These are phyloP conservation scores for Dactylellina haptotyla DNA, from an alignment of 2,329 filamentous ascomycete genomes.

Conservation along the genomic window DNA sequence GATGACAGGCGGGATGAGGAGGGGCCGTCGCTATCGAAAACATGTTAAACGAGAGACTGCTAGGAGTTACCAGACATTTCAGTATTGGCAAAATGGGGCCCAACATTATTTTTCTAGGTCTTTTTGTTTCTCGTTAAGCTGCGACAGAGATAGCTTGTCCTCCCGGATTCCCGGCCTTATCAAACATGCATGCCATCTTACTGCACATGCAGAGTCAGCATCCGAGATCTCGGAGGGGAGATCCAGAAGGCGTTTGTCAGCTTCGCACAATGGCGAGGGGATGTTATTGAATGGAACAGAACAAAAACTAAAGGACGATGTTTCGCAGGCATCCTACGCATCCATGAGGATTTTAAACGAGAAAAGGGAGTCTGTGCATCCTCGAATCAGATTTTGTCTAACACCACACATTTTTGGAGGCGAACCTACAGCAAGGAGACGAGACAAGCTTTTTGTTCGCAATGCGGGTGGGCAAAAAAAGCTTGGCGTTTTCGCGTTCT, in stretches of 20 bases:
- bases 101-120: neutral
- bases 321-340: conserved; percentile 9
- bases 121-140: conserved; percentile 11
- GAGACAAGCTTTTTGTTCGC: conserved; percentile 43
- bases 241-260: neutral
- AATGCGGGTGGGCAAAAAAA: neutral
- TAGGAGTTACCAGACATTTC: neutral
- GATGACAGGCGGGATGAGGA: conserved; percentile 33
- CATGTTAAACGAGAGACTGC: neutral
- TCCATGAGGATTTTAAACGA: neutral
- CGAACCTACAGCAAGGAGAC: neutral
- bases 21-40: conserved; percentile 17
- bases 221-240: no score
- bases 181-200: neutral
- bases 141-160: conserved; percentile 12
- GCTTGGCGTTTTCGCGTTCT: conserved; percentile 25
- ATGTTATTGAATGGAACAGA: conserved; percentile 11
- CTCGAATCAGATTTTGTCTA: conserved; percentile 9
- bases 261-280: neutral
- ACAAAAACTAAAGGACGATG: no score
- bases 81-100: neutral
- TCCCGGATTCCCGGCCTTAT: conserved; percentile 36
- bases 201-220: conserved; percentile 1
- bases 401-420: conserved; percentile 7
- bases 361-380: conserved; percentile 19